Conservation (phyloP, 805 yeast genomes). For the Metschnikowia peoriensis region DNA sequence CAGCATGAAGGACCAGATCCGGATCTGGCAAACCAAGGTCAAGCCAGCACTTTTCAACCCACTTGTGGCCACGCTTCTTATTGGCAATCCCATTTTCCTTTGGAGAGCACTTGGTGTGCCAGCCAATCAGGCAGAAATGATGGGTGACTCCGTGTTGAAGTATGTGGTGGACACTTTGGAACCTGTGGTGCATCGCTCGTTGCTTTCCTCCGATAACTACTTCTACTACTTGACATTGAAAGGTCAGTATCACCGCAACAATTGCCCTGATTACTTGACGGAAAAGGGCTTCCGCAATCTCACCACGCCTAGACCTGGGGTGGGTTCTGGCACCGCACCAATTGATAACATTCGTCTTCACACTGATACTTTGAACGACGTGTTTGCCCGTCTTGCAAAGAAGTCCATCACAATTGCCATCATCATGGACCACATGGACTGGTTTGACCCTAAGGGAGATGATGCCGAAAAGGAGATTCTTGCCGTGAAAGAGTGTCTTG, state of each 20-base stretch:
- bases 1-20: constrained; percentile 59
- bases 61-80: constrained; percentile 59
- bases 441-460: constrained; percentile 68
- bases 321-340: constrained; percentile 40
- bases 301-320: constrained; percentile 21
- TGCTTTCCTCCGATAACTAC: constrained; percentile 70
- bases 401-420: constrained; percentile 71
- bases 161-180: constrained; percentile 78
- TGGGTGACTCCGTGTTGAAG: constrained; percentile 67
- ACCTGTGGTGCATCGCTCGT: constrained; percentile 63
- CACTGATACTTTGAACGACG: constrained; percentile 77
- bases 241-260: constrained; percentile 57
- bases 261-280: constrained; percentile 78
- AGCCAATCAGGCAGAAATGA: constrained; percentile 76
- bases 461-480: constrained; percentile 67
- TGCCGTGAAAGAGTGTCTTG: constrained; percentile 61
- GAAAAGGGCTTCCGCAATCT: constrained; percentile 54
- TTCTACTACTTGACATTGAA: constrained; percentile 69
- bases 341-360: constrained; percentile 72
- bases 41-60: constrained; percentile 74
- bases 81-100: constrained; percentile 81
- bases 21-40: constrained; percentile 60
- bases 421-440: constrained; percentile 91
- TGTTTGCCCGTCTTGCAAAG: constrained; percentile 60
- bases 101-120: constrained; percentile 94